Evolutionary conservation across 1,284 basidiomycete species (phyloP).

Genomic region (Irpex sp.): DNA sequence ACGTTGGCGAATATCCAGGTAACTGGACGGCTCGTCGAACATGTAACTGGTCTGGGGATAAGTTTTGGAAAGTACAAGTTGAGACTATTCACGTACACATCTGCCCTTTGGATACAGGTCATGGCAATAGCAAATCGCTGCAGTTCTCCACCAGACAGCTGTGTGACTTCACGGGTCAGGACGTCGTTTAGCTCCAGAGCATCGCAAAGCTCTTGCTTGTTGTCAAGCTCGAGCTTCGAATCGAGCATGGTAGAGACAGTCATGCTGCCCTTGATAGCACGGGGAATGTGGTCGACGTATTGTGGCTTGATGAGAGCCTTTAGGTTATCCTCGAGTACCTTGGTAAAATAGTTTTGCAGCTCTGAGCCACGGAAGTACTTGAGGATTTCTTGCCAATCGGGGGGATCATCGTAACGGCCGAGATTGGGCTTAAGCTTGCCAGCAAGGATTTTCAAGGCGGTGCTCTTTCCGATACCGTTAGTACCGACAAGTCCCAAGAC

Average conservation of each 20-base stretch:
- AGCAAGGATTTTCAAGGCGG: conserved; percentile 91
- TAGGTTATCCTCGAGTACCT: conserved; percentile 96
- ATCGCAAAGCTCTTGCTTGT: conserved; percentile 78
- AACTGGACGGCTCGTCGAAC: conserved; percentile 98
- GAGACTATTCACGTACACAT: conserved; percentile 61
- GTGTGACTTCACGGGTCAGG: conserved; percentile 76
- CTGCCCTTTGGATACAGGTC: conserved; percentile 88
- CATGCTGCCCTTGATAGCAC: conserved; percentile 88
- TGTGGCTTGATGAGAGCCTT: conserved; percentile 98
- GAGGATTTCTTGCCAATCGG: conserved; percentile 96
- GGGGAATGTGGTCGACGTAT: conserved; percentile 97
- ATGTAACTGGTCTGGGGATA: conserved; percentile 64
- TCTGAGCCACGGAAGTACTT: conserved; percentile 97
- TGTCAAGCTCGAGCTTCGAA: conserved; percentile 80
- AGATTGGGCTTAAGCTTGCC: conserved; percentile 95
- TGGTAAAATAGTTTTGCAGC: conserved; percentile 97
- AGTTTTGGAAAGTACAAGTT: not conserved
- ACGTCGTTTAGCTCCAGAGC: conserved; percentile 86
- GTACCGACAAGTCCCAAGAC: conserved; percentile 95
- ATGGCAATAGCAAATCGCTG: conserved; percentile 95
- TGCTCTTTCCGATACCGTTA: conserved; percentile 98
- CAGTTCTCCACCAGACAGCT: conserved; percentile 92
- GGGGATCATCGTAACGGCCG: conserved; percentile 89
- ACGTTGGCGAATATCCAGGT: conserved; percentile 93
- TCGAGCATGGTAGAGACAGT: conserved; percentile 89